A percentile compares a stretch with the other conserved stretches of the same genome.
Evolutionary conservation across 2,329 filamentous ascomycete species (phyloP).

Genomic region (Talaromyces atroroseus): DNA sequence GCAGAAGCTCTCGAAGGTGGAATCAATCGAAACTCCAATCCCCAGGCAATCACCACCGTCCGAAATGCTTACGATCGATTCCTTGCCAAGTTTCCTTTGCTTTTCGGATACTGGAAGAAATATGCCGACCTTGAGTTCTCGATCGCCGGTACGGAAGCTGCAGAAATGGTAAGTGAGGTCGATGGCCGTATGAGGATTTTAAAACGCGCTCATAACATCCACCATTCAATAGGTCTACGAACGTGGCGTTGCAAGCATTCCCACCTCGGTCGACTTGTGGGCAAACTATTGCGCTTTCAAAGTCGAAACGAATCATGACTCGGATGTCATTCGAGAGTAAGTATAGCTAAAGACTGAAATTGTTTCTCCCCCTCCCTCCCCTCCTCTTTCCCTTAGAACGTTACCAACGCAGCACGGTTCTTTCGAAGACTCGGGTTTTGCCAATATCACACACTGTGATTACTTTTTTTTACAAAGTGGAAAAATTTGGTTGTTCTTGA

Average conservation of each 20-base stretch:
- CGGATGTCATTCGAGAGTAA: slow-evolving; percentile 99
- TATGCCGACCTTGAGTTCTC: slow-evolving; percentile 97
- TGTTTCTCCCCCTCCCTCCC: slow-evolving; percentile 39
- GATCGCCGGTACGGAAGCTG: slow-evolving; percentile 91
- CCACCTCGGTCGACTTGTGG: slow-evolving; percentile 93
- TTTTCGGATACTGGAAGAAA: slow-evolving; percentile 99
- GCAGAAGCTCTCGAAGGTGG: slow-evolving; percentile 85
- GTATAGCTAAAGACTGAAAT: slow-evolving; percentile 56
- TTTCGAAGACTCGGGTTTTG: slow-evolving; percentile 29
- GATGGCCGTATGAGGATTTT: not conserved
- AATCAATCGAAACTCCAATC: slow-evolving; percentile 92
- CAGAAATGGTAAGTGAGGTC: slow-evolving; percentile 70
- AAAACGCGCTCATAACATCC: not conserved
- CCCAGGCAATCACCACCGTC: slow-evolving; percentile 80
- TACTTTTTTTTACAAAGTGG: slow-evolving; percentile 23
- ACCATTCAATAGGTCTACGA: slow-evolving; percentile 68
- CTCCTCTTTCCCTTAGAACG: slow-evolving; percentile 53
- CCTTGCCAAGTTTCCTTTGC: slow-evolving; percentile 85
- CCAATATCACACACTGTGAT: slow-evolving; percentile 23
- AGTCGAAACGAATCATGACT: slow-evolving; percentile 91
- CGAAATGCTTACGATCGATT: slow-evolving; percentile 88
- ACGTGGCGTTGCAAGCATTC: slow-evolving; percentile 86
- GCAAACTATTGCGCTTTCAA: slow-evolving; percentile 97
- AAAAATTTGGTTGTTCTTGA: slow-evolving; percentile 23
- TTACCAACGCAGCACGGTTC: slow-evolving; percentile 36